Percentiles rank a stretch among this genome's conserved stretches.
These are phyloP conservation scores for Taxawa tesnikishii DNA, from an alignment of 2,329 filamentous ascomycete genomes.

Conservation along the genomic window DNA sequence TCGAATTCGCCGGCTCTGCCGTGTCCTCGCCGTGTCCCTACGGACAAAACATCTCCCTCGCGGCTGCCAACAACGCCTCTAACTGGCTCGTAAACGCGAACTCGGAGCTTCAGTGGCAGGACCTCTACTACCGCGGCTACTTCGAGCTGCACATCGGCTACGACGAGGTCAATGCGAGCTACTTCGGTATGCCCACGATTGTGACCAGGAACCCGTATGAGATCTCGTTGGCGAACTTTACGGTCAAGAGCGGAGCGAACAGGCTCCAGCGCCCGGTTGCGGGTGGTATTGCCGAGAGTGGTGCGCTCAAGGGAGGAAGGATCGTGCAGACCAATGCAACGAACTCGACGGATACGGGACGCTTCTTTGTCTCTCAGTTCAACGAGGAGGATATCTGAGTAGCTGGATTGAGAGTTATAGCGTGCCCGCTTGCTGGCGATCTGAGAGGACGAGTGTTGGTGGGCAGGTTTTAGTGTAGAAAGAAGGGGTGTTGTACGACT, in stretches of 20 bases:
- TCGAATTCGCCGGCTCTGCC: constrained; percentile 50
- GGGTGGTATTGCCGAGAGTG: constrained; percentile 41
- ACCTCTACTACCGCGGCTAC: constrained; percentile 63
- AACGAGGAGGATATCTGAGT: constrained; percentile 5
- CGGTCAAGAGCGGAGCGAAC: constrained; percentile 50
- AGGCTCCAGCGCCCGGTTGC: constrained; percentile 38
- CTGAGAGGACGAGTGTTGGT: too few species aligned
- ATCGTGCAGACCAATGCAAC: constrained; percentile 23
- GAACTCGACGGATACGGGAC: constrained; percentile 20
- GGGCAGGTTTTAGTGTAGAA: too few species aligned
- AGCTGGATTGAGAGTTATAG: too few species aligned
- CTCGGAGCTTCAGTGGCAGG: constrained; percentile 58
- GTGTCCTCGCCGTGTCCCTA: constrained; percentile 48
- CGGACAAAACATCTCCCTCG: constrained; percentile 47
- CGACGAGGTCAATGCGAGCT: constrained; percentile 48
- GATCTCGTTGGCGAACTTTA: constrained; percentile 58
- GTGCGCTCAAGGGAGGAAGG: constrained; percentile 39
- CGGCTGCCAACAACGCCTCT: constrained; percentile 35
- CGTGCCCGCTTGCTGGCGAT: too few species aligned
- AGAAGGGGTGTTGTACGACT: too few species aligned
- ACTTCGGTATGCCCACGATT: constrained; percentile 52
- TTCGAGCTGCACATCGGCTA: constrained; percentile 50
- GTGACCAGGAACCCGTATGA: constrained; percentile 50
- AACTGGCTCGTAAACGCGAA: constrained; percentile 39
- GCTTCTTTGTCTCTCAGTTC: constrained; percentile 13